Evolutionary conservation across 2,329 filamentous ascomycete species (phyloP), one percentile per base, ranked within the genome.

Genomic region (Didymosphaeria variabile): DNA sequence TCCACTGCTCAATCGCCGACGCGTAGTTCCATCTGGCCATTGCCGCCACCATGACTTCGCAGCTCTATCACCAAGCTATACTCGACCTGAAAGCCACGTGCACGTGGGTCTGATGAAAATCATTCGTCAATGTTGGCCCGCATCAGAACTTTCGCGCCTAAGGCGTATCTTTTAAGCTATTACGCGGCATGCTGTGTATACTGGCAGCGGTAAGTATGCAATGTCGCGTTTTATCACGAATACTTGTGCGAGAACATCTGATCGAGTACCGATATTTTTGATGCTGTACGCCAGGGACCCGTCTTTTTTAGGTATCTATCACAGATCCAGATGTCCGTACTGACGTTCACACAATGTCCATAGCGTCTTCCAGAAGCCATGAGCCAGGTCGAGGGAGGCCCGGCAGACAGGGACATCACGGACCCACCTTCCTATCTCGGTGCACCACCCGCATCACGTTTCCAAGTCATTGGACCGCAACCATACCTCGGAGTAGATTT

Each of bases 401-500:
- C n/a, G n/a, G n/a, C n/a, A n/a, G n/a, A n/a, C n/a, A n/a, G 29
- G 8, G 34, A 53, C 5, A 3, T 42, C 42, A 17, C 31, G 31
- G 40, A 34, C n/a, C 40, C 53, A 47, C 53, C 53, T 55, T 38
- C 53, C 42, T 46, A 34, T n/a, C 15, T 47, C 19, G 53, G 53
- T 29, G 17, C 36, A 23, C 15, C 29, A 31, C 19, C 42, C 53
- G 53, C 19, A n/a, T 46, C 53, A 55, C 53, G 42, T 55, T 55
- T 36, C n/a, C 29, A 17, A 47, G n/a, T 46, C 40, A 55, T 55
- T 55, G 53, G 53, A 10, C 26, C 52, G 52, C 38, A 45, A 45
- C 36, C 19, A 21, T 45, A 44, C 29, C 38, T 55, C 36, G 23
- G n/a, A 52, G 32, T 17, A 32, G 9, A 21, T 53, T 32, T 26